Base-by-base conservation (phyloP, 768 basidiomycete species). In the Collybia nuda region DNA sequence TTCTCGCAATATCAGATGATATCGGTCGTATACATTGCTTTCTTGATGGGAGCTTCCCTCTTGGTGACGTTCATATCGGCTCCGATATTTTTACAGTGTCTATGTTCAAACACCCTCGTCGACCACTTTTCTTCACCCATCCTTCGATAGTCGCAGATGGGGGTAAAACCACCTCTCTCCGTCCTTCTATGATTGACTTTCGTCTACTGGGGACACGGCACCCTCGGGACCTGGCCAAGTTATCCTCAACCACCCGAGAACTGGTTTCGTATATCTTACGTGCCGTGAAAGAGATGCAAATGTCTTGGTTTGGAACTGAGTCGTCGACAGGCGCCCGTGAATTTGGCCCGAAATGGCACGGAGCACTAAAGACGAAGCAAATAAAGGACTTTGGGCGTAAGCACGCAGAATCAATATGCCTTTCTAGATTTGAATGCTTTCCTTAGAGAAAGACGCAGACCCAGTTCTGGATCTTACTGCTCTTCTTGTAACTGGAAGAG, bases 1-100 rank as follows among this genome's bases (percentile, higher is more conserved):
- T 93, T 47, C 70, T 93, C 17, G 71, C 77, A 24, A 76, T 83
- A 38, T 64, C 84, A 14, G 88, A 90, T 59, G 70, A 76, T 46
- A 53, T 64, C 17, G 88, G 90, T 5, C 65, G 65, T 49, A 62
- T 90, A 35, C 78, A 84, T 63, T 78, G 69, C 54, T 92, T 84
- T 68, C 71, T 92, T 41, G 90, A 93, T 60, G 91, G 90, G 14
- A 81, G 78, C 54, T 93, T 86, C 66, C 79, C 81, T 26, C 70
- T 93, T 32, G 90, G 90, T 21, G 63, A 70, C 18, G 65, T 86
- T 26, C 61, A 60, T 22, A 54, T 80, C 21, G 76, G 71, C 26
- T 35, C 59, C 38, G 55, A 65, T 47, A 35, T 60, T 22, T 56
- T 64, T 17, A 59, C 75, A 28, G 29, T 54, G 7, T 75, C 74